A percentile compares a stretch with the other conserved stretches of the same genome.
These are phyloP conservation scores for Aspergillus ochraceus DNA, from an alignment of 2,329 filamentous ascomycete genomes.

Conservation along the genomic window DNA sequence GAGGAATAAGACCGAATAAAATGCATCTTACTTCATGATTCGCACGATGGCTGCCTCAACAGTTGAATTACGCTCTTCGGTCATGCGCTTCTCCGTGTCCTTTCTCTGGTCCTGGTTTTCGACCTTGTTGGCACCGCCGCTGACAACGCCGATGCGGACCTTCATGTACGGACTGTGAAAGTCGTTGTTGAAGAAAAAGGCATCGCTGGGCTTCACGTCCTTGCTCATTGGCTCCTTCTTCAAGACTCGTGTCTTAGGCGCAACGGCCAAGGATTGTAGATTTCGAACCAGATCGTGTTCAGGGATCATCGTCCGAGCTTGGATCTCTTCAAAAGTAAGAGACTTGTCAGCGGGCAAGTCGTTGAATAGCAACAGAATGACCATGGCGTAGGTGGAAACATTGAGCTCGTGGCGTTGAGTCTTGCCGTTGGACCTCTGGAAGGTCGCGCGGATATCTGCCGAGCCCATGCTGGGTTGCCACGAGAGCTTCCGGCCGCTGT, in stretches of 20 bases:
- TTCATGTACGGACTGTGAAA: slow-evolving; percentile 82
- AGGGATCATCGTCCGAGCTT: slow-evolving; percentile 77
- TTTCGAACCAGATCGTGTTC: slow-evolving; percentile 71
- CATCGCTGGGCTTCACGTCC: slow-evolving; percentile 72
- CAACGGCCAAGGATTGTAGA: slow-evolving; percentile 77
- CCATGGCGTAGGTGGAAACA: slow-evolving; percentile 88
- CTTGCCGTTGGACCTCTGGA: slow-evolving; percentile 68
- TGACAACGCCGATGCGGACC: slow-evolving; percentile 86
- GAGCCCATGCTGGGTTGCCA: slow-evolving; percentile 79
- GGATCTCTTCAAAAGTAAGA: slow-evolving; percentile 73
- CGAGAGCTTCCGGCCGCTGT: slow-evolving; percentile 82
- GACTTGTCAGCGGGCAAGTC: slow-evolving; percentile 57
- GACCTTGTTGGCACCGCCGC: slow-evolving; percentile 73
- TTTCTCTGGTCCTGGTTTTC: slow-evolving; percentile 67
- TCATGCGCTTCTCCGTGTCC: slow-evolving; percentile 52
- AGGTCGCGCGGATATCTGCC: slow-evolving; percentile 83
- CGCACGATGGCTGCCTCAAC: slow-evolving; percentile 55
- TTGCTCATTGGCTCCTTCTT: slow-evolving; percentile 79
- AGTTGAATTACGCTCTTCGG: slow-evolving; percentile 49
- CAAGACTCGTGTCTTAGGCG: slow-evolving; percentile 78
- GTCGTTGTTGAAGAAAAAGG: slow-evolving; percentile 76
- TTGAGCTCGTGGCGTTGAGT: slow-evolving; percentile 83
- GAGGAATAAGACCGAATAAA: neutral
- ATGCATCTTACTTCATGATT: slow-evolving; percentile 51
- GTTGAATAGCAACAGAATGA: slow-evolving; percentile 88